These are phyloP conservation scores for Rhodotorula kratochvilovae DNA, from an alignment of 768 basidiomycete species.

Conservation along the genomic window DNA sequence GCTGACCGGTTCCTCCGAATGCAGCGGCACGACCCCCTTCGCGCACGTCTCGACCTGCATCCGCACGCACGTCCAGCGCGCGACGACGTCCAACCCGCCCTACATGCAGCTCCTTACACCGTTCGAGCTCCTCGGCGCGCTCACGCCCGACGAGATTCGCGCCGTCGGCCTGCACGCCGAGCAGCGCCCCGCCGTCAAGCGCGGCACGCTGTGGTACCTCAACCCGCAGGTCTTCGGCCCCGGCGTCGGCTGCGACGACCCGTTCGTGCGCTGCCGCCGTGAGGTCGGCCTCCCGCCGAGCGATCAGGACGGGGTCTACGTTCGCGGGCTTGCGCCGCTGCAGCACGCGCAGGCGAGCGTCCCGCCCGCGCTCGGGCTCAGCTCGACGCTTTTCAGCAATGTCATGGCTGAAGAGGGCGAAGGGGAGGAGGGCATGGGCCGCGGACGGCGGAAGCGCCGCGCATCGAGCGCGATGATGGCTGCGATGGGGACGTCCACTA, in stretches of 20 bases:
- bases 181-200: slow-evolving; percentile 41
- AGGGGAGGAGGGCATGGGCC: slow-evolving; percentile 38
- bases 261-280: slow-evolving; percentile 28
- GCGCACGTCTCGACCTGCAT: slow-evolving; percentile 43
- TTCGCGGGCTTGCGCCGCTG: slow-evolving; percentile 26
- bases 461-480: slow-evolving; percentile 38
- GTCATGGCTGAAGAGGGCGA: slow-evolving; percentile 16
- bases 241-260: slow-evolving; percentile 24
- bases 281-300: slow-evolving; percentile 24
- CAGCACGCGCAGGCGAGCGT: slow-evolving; percentile 2
- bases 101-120: slow-evolving; percentile 39
- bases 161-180: slow-evolving; percentile 42
- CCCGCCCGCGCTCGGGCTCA: slow-evolving; percentile 11
- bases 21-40: slow-evolving; percentile 42
- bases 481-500: slow-evolving; percentile 11
- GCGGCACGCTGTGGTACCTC: slow-evolving; percentile 44
- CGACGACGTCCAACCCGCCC: slow-evolving; percentile 19
- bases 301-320: slow-evolving; percentile 28
- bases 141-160: slow-evolving; percentile 35
- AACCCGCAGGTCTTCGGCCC: slow-evolving; percentile 36
- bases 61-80: slow-evolving; percentile 40
- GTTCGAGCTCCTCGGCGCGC: slow-evolving; percentile 41
- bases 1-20: not conserved
- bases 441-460: slow-evolving; percentile 40
- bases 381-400: slow-evolving; percentile 20